Evolutionary conservation across 148 eudicot species (phyloP).

Genomic region (Camellia japonica): DNA sequence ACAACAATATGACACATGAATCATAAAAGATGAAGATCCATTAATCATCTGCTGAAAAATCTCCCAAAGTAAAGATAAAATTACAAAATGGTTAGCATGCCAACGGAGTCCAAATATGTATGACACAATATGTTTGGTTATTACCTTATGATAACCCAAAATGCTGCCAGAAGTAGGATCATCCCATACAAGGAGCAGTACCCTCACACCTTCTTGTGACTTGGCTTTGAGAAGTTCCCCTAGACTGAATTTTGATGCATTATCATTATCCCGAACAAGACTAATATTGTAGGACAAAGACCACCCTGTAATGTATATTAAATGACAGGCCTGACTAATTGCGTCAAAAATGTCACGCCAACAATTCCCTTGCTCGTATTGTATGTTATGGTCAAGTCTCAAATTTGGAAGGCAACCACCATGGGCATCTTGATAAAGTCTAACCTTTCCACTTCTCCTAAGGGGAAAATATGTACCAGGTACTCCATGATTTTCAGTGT

Average conservation of each 20-base stretch:
- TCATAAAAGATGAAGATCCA: neutral
- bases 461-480: conserved; percentile 85
- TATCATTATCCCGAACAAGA: conserved; percentile 55
- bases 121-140: neutral
- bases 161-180: conserved; percentile 79
- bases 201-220: conserved; percentile 88
- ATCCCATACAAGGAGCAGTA: conserved; percentile 87
- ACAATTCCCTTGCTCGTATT: conserved; percentile 65
- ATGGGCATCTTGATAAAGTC: conserved; percentile 95
- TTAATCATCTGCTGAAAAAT: neutral
- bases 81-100: neutral
- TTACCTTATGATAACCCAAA: conserved; percentile 55
- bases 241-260: conserved; percentile 34
- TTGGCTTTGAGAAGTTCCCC: conserved; percentile 74
- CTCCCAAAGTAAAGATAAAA: neutral
- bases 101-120: neutral
- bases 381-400: conserved; percentile 47
- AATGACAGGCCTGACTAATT: conserved; percentile 60
- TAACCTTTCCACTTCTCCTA: conserved; percentile 65
- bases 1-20: neutral
- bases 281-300: conserved; percentile 65
- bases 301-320: conserved; percentile 92
- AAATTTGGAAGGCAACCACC: conserved; percentile 63
- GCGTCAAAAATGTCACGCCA: conserved; percentile 82
- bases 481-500: conserved; percentile 58